These are phyloP conservation scores for Ustilago trichophora DNA, from an alignment of 1,284 basidiomycete genomes.

Conservation along the genomic window DNA sequence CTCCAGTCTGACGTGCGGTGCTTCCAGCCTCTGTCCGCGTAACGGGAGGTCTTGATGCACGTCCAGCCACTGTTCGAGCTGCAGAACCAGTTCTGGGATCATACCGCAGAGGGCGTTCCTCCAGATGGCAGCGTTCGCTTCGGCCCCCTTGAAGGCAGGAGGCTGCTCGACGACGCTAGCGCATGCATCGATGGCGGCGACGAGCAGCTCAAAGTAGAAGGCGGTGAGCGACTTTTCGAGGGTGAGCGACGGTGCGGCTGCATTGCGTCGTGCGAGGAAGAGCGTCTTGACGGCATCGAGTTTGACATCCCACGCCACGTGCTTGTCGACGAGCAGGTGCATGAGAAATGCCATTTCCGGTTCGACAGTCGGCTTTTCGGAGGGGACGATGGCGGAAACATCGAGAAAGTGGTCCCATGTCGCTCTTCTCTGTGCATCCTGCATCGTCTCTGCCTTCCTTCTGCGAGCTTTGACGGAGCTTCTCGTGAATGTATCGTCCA, in stretches of 20 bases:
- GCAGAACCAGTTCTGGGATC: constrained; percentile 37
- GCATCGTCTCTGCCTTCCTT: constrained; percentile 26
- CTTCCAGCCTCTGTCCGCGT: constrained; percentile 27
- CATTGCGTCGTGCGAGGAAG: constrained; percentile 28
- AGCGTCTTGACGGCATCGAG: constrained; percentile 40
- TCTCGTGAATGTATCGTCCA: constrained; percentile 2
- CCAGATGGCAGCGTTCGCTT: constrained; percentile 37
- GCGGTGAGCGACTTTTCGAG: constrained; percentile 42
- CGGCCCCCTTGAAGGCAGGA: constrained; percentile 23
- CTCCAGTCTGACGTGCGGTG: constrained; percentile 40
- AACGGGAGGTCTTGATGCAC: constrained; percentile 20
- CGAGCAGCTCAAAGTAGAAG: constrained; percentile 43
- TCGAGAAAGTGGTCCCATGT: constrained; percentile 43
- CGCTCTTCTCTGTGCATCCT: constrained; percentile 27
- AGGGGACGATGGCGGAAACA: constrained; percentile 7
- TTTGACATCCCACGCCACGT: constrained; percentile 24
- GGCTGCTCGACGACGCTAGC: constrained; percentile 34
- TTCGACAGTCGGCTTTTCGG: constrained; percentile 18
- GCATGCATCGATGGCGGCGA: constrained; percentile 39
- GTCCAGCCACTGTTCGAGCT: constrained; percentile 50
- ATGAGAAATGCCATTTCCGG: constrained; percentile 40
- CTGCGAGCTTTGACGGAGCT: background rate
- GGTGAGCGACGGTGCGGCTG: constrained; percentile 29
- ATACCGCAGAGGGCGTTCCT: constrained; percentile 40
- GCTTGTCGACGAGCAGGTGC: constrained; percentile 28